phyloP scores from a whole-genome alignment of 345 rosid genomes.

The Populus deltoides region DNA sequence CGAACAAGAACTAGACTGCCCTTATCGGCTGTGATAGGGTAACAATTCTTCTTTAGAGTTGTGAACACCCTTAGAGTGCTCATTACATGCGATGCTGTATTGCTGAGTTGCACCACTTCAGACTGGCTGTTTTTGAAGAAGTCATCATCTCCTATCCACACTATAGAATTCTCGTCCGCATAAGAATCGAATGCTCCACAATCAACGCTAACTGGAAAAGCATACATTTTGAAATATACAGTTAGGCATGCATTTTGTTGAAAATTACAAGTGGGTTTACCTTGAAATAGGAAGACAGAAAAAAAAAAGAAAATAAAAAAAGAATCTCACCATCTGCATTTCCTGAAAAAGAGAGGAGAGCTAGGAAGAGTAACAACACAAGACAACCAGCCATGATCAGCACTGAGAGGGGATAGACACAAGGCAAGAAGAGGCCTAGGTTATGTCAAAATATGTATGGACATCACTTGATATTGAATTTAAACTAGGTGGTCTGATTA shows the following conservation, averaged over 20 bases:
- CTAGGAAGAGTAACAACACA: constrained; percentile 13
- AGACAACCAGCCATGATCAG: constrained; percentile 15
- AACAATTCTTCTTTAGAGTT: constrained; percentile 29
- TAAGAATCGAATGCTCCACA: constrained; percentile 4
- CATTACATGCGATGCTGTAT: constrained; percentile 3
- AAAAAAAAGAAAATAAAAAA: neutral
- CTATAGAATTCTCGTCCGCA: constrained; percentile 9
- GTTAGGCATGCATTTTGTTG: too few relatives aligned
- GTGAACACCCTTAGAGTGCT: constrained; percentile 26
- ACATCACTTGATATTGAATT: too few relatives aligned
- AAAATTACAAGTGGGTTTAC: neutral
- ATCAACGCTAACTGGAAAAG: constrained; percentile 15
- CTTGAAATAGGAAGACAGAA: too few relatives aligned
- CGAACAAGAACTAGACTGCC: constrained; percentile 16
- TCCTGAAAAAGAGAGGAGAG: constrained; percentile 18
- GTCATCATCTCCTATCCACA: constrained; percentile 23
- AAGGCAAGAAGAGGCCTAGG: neutral
- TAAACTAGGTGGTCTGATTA: too few relatives aligned
- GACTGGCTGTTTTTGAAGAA: neutral
- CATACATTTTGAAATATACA: neutral
- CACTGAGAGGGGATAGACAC: neutral
- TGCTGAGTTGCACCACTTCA: neutral
- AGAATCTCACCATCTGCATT: constrained; percentile 19
- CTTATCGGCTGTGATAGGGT: neutral
- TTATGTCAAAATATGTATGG: neutral